Base-by-base conservation (phyloP, 441 rosid species). In the Daphne laureola region DNA sequence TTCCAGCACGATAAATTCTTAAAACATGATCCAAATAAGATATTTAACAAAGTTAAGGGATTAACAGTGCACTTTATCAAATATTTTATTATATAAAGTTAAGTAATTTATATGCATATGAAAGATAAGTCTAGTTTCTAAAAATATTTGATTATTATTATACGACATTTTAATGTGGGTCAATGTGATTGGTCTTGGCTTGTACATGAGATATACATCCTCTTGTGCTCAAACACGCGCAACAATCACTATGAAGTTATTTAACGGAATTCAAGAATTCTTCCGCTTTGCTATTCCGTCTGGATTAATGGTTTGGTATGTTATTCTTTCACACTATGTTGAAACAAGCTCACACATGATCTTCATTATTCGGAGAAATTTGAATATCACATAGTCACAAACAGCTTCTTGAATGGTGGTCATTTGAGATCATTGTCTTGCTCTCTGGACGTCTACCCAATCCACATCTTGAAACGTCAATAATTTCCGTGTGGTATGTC, bases 391-490 rank as follows among this genome's bases (percentile, higher is more conserved):
- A 40, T 59, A 18, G 23, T 18, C 23, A 18, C 23, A 18, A 18
- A 42, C 43, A 31, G 44, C 5, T 12, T 62, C 79, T 87, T 21
- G 86, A 85, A 57, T 85, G 92, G 92, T 87, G 92, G 82, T 77
- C 92, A 45, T 87, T 67, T 64, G 92, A 90, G 73, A 64, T 83
- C 41, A 78, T 90, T 40, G 23, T 76, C 41, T 59, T 87, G 65
- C 71, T 81, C 17, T 90, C 95, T 1, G 97, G 97, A 43, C 64
- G 87, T 38, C 61, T 90, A 35, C 90, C 94, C 14, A 81, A 90
- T 60, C 96, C 95, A 0, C 38, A 83, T 74, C 95, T 87, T 13
- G 88, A 90, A 70, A 69, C 96, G 35, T 87, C 96, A 0, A 90
- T 85, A 53, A 72, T 87, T 14, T 87, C 96, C 0, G 66, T 83